Conservation (phyloP, 805 yeast species). For the Barnettozyma sucrosica region DNA sequence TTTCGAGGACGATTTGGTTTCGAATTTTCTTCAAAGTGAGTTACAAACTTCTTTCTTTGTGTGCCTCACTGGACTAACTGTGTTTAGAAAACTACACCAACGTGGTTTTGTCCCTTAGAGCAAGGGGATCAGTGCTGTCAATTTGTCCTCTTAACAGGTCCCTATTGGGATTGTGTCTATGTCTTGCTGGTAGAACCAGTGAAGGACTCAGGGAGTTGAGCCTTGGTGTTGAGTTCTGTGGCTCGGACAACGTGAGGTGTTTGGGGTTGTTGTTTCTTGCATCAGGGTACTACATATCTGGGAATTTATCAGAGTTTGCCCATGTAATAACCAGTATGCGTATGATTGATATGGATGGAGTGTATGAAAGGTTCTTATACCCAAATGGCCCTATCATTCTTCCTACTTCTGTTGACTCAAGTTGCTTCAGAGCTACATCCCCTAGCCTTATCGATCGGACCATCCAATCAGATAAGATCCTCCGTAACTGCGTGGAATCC, state of each 20-base stretch:
- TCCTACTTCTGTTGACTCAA: neutral
- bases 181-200: neutral
- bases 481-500: neutral
- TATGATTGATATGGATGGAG: neutral
- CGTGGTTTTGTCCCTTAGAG: neutral
- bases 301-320: neutral
- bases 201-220: slow-evolving; percentile 7
- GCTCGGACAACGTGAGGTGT: neutral
- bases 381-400: neutral
- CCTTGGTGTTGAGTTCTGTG: slow-evolving; percentile 1
- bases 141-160: slow-evolving; percentile 1
- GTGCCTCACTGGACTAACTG: neutral
- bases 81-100: neutral
- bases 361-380: neutral
- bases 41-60: neutral
- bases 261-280: slow-evolving; percentile 1
- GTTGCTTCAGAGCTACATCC: neutral
- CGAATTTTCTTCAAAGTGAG: neutral
- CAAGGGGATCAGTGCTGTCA: neutral
- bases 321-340: neutral
- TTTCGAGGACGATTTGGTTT: neutral
- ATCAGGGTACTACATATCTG: neutral
- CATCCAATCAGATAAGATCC: neutral
- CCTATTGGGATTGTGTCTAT: slow-evolving; percentile 2
- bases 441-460: neutral